Conservation (phyloP, 306 rosid genomes). For the Oemleria cerasiformis region DNA sequence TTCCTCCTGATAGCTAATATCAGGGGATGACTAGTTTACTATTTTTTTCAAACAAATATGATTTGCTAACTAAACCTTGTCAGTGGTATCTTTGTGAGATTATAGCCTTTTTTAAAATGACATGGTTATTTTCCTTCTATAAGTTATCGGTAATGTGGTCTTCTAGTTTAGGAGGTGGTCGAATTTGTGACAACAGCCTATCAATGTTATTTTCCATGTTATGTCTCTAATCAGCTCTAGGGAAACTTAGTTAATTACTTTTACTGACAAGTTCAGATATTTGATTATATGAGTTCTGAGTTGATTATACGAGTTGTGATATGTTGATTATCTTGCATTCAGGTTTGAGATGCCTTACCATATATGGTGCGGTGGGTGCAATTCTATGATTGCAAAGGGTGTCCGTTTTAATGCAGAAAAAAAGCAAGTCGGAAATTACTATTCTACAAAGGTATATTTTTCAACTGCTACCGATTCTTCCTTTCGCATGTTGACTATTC, state of each 20-base stretch:
- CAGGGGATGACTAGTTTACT: background rate
- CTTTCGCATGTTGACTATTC: no score
- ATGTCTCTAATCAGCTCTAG: background rate
- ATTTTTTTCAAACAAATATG: background rate
- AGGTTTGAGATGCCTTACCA: conserved; percentile 97
- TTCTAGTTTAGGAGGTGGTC: background rate
- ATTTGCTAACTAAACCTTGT: background rate
- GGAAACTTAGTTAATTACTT: background rate
- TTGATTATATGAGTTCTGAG: no score
- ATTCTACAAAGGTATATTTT: conserved; percentile 74
- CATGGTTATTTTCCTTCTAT: background rate
- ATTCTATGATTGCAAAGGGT: conserved; percentile 97
- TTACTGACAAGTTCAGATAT: background rate
- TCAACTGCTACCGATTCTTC: background rate
- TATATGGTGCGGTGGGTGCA: conserved; percentile 97
- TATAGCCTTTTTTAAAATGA: background rate
- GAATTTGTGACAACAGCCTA: background rate
- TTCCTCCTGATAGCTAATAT: background rate
- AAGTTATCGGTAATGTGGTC: background rate
- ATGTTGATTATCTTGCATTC: conserved; percentile 11
- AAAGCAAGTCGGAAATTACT: conserved; percentile 91
- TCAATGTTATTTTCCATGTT: background rate
- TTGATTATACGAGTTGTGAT: background rate
- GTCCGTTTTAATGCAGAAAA: conserved; percentile 96
- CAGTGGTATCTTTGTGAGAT: background rate